phyloP scores from a whole-genome alignment of 768 basidiomycete species.

The Hysterangium stoloniferum region DNA sequence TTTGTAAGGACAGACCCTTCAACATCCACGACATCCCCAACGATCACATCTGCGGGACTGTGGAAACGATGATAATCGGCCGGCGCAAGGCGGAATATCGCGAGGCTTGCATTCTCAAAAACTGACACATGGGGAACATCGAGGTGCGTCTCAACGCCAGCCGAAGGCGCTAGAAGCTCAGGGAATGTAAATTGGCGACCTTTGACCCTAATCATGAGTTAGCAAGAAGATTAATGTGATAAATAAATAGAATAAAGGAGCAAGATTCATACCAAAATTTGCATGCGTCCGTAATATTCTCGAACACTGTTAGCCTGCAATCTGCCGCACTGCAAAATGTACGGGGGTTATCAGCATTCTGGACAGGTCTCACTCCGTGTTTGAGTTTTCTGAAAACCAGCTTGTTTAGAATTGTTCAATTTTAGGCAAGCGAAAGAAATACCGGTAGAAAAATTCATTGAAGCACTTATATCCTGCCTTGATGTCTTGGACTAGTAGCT shows the following conservation, averaged over 20 bases:
- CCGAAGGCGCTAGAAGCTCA: constrained; percentile 34
- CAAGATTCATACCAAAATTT: constrained; percentile 50
- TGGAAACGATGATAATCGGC: constrained; percentile 81
- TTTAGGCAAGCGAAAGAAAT: no score
- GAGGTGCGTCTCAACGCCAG: constrained; percentile 32
- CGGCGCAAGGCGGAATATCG: constrained; percentile 71
- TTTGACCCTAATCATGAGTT: constrained; percentile 42
- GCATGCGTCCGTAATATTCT: constrained; percentile 47
- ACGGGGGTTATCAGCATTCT: constrained; percentile 41
- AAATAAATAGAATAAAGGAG: neutral
- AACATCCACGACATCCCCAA: constrained; percentile 38
- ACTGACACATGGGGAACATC: constrained; percentile 26
- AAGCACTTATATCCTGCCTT: constrained; percentile 50
- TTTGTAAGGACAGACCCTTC: constrained; percentile 28
- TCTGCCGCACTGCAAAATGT: constrained; percentile 65
- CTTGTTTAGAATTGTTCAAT: no score
- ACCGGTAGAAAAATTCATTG: constrained; percentile 73
- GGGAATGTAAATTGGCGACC: constrained; percentile 64
- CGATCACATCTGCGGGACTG: constrained; percentile 47
- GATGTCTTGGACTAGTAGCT: constrained; percentile 59
- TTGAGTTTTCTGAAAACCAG: constrained; percentile 39
- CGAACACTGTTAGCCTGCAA: constrained; percentile 64
- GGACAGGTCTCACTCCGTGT: constrained; percentile 52
- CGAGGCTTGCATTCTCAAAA: constrained; percentile 44
- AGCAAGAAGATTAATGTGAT: neutral